A percentile compares a stretch with the other conserved stretches of the same genome.
These are phyloP conservation scores for Acanthamoeba triangularis DNA, from an alignment of 208 protist species.

Conservation along the genomic window DNA sequence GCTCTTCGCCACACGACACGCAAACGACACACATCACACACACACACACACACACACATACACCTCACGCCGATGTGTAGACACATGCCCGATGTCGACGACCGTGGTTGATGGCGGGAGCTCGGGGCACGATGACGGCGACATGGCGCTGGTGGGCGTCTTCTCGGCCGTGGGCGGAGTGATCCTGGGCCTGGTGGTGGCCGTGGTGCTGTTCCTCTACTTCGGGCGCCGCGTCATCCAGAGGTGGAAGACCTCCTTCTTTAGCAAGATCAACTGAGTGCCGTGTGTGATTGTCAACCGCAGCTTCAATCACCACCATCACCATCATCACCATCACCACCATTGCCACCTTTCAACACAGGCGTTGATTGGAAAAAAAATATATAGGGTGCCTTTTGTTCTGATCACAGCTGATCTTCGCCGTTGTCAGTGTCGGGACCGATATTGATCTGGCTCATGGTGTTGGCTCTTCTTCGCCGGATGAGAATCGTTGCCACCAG, in stretches of 20 bases:
- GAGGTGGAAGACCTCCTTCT: constrained; percentile 56
- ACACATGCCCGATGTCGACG: background rate
- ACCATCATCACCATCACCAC: too few species aligned
- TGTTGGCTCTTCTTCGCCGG: too few species aligned
- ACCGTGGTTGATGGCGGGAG: background rate
- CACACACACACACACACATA: background rate
- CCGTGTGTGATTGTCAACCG: too few species aligned
- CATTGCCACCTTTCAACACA: too few species aligned
- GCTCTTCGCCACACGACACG: background rate
- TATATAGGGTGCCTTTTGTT: too few species aligned
- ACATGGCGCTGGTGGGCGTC: constrained; percentile 67
- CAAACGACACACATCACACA: background rate
- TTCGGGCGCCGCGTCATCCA: background rate
- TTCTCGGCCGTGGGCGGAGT: constrained; percentile 51
- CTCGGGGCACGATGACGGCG: background rate
- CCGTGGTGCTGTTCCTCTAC: constrained; percentile 35
- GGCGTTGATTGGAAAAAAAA: too few species aligned
- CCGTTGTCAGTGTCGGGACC: too few species aligned
- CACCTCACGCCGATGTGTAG: background rate
- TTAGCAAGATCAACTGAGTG: background rate
- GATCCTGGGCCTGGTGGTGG: constrained; percentile 13
- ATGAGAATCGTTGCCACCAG: too few species aligned
- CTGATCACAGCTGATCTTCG: too few species aligned
- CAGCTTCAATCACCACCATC: too few species aligned
- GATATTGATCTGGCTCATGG: too few species aligned